These are phyloP conservation scores for Pyrenophora graminea DNA, from an alignment of 2,329 filamentous ascomycete genomes.

Conservation along the genomic window DNA sequence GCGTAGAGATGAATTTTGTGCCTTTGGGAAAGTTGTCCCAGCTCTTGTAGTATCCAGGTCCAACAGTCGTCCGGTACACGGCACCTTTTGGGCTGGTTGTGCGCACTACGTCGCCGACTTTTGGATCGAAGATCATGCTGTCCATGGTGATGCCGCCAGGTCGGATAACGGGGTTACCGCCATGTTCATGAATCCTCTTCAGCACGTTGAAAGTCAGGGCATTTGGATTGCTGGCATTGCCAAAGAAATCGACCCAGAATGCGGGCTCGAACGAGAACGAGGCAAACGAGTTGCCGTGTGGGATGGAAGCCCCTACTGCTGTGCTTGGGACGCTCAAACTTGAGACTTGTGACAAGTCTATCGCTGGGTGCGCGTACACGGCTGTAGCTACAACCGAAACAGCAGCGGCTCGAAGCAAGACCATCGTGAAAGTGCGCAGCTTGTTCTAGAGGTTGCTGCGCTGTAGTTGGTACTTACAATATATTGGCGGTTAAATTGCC, in stretches of 20 bases:
- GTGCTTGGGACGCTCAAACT: constrained; percentile 7
- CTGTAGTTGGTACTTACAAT: background rate
- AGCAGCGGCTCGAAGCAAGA: background rate
- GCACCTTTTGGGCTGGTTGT: constrained; percentile 13
- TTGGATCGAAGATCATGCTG: constrained; percentile 13
- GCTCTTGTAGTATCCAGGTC: constrained; percentile 13
- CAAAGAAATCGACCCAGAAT: constrained; percentile 21
- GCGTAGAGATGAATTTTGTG: constrained; percentile 15
- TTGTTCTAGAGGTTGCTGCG: background rate
- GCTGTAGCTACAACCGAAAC: background rate
- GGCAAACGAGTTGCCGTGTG: constrained; percentile 14
- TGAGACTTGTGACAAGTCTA: background rate
- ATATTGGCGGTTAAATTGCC: background rate
- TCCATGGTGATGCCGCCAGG: constrained; percentile 18
- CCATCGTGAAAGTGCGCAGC: background rate
- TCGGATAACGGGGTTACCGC: constrained; percentile 13
- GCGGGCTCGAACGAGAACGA: constrained; percentile 17
- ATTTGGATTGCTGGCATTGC: constrained; percentile 12
- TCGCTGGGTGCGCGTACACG: constrained; percentile 2
- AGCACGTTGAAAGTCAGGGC: constrained; percentile 9
- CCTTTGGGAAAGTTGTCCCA: constrained; percentile 16
- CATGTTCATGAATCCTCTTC: constrained; percentile 13
- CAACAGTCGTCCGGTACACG: constrained; percentile 15
- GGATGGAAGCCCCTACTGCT: constrained; percentile 11
- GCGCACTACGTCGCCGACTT: constrained; percentile 10